Percentiles rank a stretch among this genome's conserved stretches.
phyloP scores from a whole-genome alignment of 345 rosid species.

The Brassica napus region Da-Ae NC_063446.1:317501-318000 shows the following conservation, averaged over 20 bases:
- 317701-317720: conserved; percentile 83
- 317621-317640: background rate
- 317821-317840: conserved; percentile 83
- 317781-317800: conserved; percentile 49
- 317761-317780: conserved; percentile 50
- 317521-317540: too few relatives aligned
- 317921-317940: background rate
- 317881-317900: background rate
- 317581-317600: background rate
- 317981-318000: conserved; percentile 75
- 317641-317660: background rate
- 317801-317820: conserved; percentile 68
- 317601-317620: background rate
- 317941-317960: conserved; percentile 78
- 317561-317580: too few relatives aligned
- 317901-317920: background rate
- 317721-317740: conserved; percentile 61
- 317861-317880: conserved; percentile 50
- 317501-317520: too few relatives aligned
- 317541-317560: too few relatives aligned
- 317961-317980: conserved; percentile 60
- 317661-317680: background rate
- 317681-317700: conserved; percentile 77
- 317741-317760: conserved; percentile 39
- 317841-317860: conserved; percentile 66